Conservation (phyloP, 129 eudicot genomes). For the Calendula officinalis region DNA sequence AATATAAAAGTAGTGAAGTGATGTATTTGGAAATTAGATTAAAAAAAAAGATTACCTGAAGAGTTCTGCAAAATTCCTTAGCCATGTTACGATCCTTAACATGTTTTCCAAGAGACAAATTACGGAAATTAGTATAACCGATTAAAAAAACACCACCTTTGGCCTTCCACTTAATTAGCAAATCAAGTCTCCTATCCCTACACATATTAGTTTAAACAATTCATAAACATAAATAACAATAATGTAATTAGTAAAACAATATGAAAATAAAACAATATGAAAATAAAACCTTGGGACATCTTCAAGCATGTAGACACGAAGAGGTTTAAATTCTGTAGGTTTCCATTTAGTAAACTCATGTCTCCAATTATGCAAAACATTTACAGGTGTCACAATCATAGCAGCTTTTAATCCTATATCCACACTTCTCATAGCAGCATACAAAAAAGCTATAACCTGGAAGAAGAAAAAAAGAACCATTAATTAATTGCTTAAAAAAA, state of each 20-base stretch:
- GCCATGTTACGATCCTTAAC: conserved; percentile 72
- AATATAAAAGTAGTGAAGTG: not conserved
- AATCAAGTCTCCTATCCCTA: conserved; percentile 79
- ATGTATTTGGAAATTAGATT: not conserved
- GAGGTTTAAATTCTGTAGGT: conserved; percentile 82
- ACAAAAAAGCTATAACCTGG: conserved; percentile 87
- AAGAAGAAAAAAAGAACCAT: conserved; percentile 16
- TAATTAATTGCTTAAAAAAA: conserved; percentile 8
- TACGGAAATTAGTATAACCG: conserved; percentile 81
- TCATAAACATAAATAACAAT: conserved; percentile 13
- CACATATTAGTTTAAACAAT: conserved; percentile 5
- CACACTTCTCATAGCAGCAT: conserved; percentile 91
- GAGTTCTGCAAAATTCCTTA: conserved; percentile 53
- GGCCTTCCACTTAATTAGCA: conserved; percentile 77
- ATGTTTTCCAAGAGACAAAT: conserved; percentile 83
- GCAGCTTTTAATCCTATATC: conserved; percentile 82
- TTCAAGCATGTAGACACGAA: conserved; percentile 85
- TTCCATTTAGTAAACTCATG: conserved; percentile 85
- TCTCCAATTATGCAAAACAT: conserved; percentile 96
- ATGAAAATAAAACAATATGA: not conserved
- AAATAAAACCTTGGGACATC: conserved; percentile 74
- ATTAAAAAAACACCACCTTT: conserved; percentile 93
- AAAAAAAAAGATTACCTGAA: conserved; percentile 49
- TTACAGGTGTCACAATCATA: conserved; percentile 86
- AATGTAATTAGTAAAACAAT: not conserved